Evolutionary conservation across 257 asterid genomes (phyloP), one percentile per base, ranked within the genome.

Genomic region (Salvia splendens): DNA sequence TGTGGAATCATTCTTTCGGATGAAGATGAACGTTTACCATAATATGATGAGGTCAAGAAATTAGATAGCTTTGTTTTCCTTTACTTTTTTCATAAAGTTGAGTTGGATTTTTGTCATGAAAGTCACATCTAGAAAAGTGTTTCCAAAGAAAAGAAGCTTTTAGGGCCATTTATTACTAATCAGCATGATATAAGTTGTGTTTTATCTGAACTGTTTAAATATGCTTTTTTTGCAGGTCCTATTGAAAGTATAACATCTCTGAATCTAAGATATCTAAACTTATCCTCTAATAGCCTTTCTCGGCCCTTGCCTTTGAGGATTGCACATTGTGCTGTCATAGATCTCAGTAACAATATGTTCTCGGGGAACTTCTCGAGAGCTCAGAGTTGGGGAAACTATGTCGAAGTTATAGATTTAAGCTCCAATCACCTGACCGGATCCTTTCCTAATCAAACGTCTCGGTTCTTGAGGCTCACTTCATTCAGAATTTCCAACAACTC

Each of bases 381-480:
- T 64, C 88, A 79, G 75, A 61, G 83, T 16, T 91, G 97, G 97
- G 97, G 97, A 64, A 86, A 91, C 60, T 86, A 88, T 65, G 68
- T 83, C 4, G 97, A 88, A 74, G 72, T 79, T 11, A 74, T 88
- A 70, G 90, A 81, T 14, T 79, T 91, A 58, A 91, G 91, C 86
- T 86, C 97, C 36, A 91, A 91, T 43, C 46, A 69, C n/a, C 69
- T 91, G 54, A 79, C 74, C 0, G 95, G 97, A 35, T 24, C 76
- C 60, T 77, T 88, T 11, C 86, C 87, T 2, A 69, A 71, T 62
- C 84, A 82, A 75, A 86, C 96, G 24, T 77, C 92, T 67, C 91
- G 80, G 75, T 85, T 88, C 74, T 73, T 88, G 84, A 84, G 97
- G 87, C 97, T 91, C 42, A 71, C 80, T 64, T 83, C 92, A 17